Conservation (phyloP, 1,284 basidiomycete genomes). For the Termitomyces sp. region DNA sequence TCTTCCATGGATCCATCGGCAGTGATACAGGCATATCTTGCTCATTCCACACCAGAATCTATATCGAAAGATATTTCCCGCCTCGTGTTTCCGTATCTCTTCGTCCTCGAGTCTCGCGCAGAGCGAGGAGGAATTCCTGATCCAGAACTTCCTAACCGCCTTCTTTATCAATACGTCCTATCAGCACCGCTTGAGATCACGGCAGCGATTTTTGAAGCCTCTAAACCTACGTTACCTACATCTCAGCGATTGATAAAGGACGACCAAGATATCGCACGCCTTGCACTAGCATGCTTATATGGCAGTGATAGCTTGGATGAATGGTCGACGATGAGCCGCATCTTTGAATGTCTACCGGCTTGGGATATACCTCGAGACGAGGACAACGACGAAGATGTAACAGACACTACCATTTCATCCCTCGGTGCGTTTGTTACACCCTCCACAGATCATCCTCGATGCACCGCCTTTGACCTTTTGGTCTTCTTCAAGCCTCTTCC, state of each 20-base stretch:
- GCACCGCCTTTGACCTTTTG: conserved; percentile 67
- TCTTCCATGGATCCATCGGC: conserved; percentile 56
- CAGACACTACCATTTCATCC: conserved; percentile 74
- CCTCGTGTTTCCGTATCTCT: conserved; percentile 87
- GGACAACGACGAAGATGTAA: conserved; percentile 64
- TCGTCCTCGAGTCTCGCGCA: conserved; percentile 79
- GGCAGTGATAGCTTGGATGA: conserved; percentile 66
- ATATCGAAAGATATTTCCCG: conserved; percentile 68
- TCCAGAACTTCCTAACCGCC: conserved; percentile 51
- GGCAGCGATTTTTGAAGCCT: conserved; percentile 79
- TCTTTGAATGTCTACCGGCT: conserved; percentile 92
- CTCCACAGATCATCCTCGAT: conserved; percentile 53
- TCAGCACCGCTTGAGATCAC: conserved; percentile 60
- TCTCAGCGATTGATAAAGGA: conserved; percentile 71
- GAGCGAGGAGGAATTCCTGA: conserved; percentile 76
- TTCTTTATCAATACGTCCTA: conserved; percentile 77
- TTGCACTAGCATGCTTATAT: conserved; percentile 88
- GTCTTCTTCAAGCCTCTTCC: conserved; percentile 80
- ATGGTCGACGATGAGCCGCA: conserved; percentile 81
- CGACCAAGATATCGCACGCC: conserved; percentile 78
- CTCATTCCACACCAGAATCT: conserved; percentile 59
- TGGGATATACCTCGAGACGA: conserved; percentile 66
- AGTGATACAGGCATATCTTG: conserved; percentile 72
- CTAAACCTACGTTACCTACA: conserved; percentile 77
- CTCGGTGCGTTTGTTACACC: conserved; percentile 78